phyloP scores from a whole-genome alignment of 768 basidiomycete genomes.

The Pleurotus pulmonarius region DNA sequence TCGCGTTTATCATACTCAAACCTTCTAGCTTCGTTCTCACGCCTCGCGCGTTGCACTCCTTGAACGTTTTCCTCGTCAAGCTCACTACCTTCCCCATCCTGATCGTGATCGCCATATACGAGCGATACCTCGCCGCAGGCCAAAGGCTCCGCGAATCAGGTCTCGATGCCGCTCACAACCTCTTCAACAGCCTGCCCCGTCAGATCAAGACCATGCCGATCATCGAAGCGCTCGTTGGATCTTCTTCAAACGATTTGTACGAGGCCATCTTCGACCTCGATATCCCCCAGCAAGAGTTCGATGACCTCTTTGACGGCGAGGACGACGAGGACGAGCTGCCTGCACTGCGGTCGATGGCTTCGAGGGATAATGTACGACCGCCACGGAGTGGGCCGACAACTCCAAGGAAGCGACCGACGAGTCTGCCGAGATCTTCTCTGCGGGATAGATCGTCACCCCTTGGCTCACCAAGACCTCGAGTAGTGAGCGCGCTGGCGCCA shows the following conservation, averaged over 20 bases:
- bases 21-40: constrained; percentile 73
- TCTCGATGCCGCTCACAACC: constrained; percentile 45
- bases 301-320: constrained; percentile 42
- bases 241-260: constrained; percentile 60
- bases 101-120: constrained; percentile 72
- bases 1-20: constrained; percentile 77
- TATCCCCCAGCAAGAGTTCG: constrained; percentile 30
- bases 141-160: constrained; percentile 47
- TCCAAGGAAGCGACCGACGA: constrained; percentile 21
- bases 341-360: constrained; percentile 34
- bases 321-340: constrained; percentile 39
- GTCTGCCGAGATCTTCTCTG: constrained; percentile 13
- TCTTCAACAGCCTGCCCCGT: constrained; percentile 66
- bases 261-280: constrained; percentile 81
- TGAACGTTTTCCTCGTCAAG: constrained; percentile 85
- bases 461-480: constrained; percentile 15
- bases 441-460: constrained; percentile 15
- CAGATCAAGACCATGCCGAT: constrained; percentile 72
- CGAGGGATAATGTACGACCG: constrained; percentile 28
- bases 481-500: constrained; percentile 13
- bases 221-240: constrained; percentile 74
- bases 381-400: constrained; percentile 18
- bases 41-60: constrained; percentile 74
- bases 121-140: constrained; percentile 61
- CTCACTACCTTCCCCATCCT: constrained; percentile 81